Evolutionary conservation across 768 basidiomycete genomes (phyloP), one percentile per base, ranked within the genome.

Genomic region (Sistotremastrum suecicum): DNA sequence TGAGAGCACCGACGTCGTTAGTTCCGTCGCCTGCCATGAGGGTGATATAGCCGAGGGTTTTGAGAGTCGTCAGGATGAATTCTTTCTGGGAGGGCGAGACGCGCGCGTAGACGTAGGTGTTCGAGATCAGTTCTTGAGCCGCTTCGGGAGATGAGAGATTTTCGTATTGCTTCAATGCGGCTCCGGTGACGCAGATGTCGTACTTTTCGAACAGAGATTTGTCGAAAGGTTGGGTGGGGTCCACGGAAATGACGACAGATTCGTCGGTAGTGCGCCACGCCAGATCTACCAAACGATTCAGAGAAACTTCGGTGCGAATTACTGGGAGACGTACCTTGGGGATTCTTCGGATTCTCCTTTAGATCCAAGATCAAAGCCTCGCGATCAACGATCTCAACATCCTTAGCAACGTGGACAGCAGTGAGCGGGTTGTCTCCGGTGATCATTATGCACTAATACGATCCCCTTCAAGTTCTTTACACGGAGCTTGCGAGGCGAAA

Each of bases 21-120:
- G 95, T 99, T 32, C 95, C 95, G 58, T 99, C 95, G 43, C 95
- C 95, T 4, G 92, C 95, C 95, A 98, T 98, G 43, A 99, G 72
- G 0, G 95, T 99, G 10, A 72, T 74, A 59, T 89, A 99, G 28
- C 94, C 94, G 29, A 95, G 76, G 2, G 71, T 70, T 60, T 91
- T 91, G 44, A 98, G 69, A 5, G 83, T 83, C 0, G 90, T 88
- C 41, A 99, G 73, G 63, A 99, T 98, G 61, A 75, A 76, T 61
- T 99, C 95, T 66, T 99, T 99, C 60, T 98, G 95, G 0, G 75
- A 65, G 2, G 95, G 95, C 7, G 94, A 94, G 10, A 98, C 94
- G 33, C 94, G 89, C 29, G 95, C 95, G 53, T 99, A 99, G 42
- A 99, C 94, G 89, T 90, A 98, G 1, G 90, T 90, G 57, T 95